A percentile compares a stretch with the other conserved stretches of the same genome.
Evolutionary conservation across 768 basidiomycete species (phyloP).

Genomic region (Lentinula guzmanii): DNA sequence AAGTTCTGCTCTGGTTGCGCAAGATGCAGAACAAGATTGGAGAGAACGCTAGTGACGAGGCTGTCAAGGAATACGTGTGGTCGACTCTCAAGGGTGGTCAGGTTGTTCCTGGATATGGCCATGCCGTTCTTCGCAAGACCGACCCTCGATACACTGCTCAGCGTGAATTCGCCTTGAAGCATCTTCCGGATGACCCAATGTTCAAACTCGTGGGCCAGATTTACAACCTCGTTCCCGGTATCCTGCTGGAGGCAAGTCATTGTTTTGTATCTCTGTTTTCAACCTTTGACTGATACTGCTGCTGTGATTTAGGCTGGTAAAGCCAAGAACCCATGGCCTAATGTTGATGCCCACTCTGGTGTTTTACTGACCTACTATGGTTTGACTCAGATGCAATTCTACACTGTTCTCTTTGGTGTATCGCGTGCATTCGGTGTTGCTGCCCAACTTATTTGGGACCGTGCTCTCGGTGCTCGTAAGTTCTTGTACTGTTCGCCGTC

Average conservation of each 20-base stretch:
- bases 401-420: constrained; percentile 95
- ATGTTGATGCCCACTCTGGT: constrained; percentile 96
- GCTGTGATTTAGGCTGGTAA: constrained; percentile 61
- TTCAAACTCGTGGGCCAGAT: constrained; percentile 94
- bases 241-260: constrained; percentile 70
- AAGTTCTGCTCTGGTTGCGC: constrained; percentile 90
- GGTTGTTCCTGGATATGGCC: constrained; percentile 91
- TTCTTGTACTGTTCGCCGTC: constrained; percentile 12
- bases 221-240: constrained; percentile 82
- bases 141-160: constrained; percentile 92
- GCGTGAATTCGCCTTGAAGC: constrained; percentile 82
- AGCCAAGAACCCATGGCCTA: constrained; percentile 94
- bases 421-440: constrained; percentile 91
- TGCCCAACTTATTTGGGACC: constrained; percentile 89
- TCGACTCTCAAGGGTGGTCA: constrained; percentile 87
- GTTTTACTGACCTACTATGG: constrained; percentile 84
- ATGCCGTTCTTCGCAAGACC: constrained; percentile 83
- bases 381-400: constrained; percentile 88
- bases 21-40: constrained; percentile 92
- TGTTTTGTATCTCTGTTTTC: background rate
- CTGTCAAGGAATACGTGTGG: constrained; percentile 94
- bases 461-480: constrained; percentile 86
- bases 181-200: constrained; percentile 79
- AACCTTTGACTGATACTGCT: background rate
- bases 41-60: constrained; percentile 76